Base-by-base conservation (phyloP, 1,284 basidiomycete species). In the Nidula niveotomentosa region DNA sequence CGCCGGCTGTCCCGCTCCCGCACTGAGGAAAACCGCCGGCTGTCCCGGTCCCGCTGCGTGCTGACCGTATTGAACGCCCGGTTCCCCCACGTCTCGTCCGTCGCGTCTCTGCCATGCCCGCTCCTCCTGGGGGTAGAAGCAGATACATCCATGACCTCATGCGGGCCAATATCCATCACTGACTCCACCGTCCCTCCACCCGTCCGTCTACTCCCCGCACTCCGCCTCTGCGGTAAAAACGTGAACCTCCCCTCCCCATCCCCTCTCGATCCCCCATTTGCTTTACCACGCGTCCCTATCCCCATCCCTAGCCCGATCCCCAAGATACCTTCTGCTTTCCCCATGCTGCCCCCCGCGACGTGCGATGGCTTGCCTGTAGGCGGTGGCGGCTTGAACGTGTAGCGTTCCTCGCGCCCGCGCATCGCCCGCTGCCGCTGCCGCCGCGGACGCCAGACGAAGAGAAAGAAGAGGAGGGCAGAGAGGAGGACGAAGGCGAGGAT, bases 401-500 rank as follows among this genome's bases (percentile, higher is more conserved):
- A 17, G 15, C 12, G 12, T 17, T 13, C 12, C 39, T 17, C 39
- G 15, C 15, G 39, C 5, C 13, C 39, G 8, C 39, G 39, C 23
- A 46, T 33, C 17, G 52, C 52, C 35, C 51, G 59, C 46, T 56
- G 58, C 33, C 68, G 62, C 35, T 69, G 67, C 56, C 64, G 63
- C 13, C 77, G 77, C 36, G 80, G 81, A 35, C 81, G 77, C 53
- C 76, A 69, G 45, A 77, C 61, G 51, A 76, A 65, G 53, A 76
- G 72, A 54, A 70, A 76, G 56, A 76, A 75, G 18, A 80, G 67
- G 1, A 67, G 47, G 36, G 74, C 68, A 36, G 76, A 63, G 48
- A 79, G 54, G 8, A 81, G 57, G 18, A 86, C 53, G 60, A 83
- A 73, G 13, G 77, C 74, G 8, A 89, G 71, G 17, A 82, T 66